Evolutionary conservation across 208 protist genomes (phyloP).

Genomic region (Porcisia hertigi): DNA sequence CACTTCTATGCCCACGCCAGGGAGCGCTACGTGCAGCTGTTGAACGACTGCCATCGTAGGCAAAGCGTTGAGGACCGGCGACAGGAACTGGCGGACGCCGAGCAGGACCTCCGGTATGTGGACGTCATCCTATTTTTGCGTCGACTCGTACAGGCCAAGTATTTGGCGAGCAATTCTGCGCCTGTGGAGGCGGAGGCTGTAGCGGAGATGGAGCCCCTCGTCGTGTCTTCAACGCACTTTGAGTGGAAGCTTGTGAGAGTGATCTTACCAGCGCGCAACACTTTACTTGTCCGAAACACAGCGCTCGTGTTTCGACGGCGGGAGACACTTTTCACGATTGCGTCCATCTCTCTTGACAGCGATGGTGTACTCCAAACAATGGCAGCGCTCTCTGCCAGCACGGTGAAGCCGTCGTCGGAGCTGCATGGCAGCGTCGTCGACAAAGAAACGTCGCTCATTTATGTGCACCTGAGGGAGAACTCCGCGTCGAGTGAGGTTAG

Average conservation of each 20-base stretch:
- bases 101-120: constrained; percentile 70
- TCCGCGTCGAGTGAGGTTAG: constrained; percentile 8
- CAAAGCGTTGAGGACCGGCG: constrained; percentile 41
- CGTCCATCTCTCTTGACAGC: constrained; percentile 30
- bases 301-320: constrained; percentile 35
- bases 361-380: constrained; percentile 28
- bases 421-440: constrained; percentile 5
- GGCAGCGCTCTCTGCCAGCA: constrained; percentile 2
- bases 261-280: constrained; percentile 38
- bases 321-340: constrained; percentile 34
- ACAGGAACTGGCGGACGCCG: constrained; percentile 59
- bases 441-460: constrained; percentile 23
- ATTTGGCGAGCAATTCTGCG: constrained; percentile 16
- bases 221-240: constrained; percentile 48
- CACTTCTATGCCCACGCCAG: constrained; percentile 67
- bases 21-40: constrained; percentile 62
- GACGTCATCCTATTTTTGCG: constrained; percentile 79
- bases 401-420: constrained; percentile 22
- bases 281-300: constrained; percentile 22
- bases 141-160: constrained; percentile 44
- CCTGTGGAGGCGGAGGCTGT: neutral
- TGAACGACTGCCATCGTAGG: constrained; percentile 65
- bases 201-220: constrained; percentile 9
- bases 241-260: constrained; percentile 45
- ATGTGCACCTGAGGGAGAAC: constrained; percentile 23